A percentile compares a stretch with the other conserved stretches of the same genome.
Evolutionary conservation across 768 basidiomycete genomes (phyloP).

Genomic region (Pleurotus djamor): DNA sequence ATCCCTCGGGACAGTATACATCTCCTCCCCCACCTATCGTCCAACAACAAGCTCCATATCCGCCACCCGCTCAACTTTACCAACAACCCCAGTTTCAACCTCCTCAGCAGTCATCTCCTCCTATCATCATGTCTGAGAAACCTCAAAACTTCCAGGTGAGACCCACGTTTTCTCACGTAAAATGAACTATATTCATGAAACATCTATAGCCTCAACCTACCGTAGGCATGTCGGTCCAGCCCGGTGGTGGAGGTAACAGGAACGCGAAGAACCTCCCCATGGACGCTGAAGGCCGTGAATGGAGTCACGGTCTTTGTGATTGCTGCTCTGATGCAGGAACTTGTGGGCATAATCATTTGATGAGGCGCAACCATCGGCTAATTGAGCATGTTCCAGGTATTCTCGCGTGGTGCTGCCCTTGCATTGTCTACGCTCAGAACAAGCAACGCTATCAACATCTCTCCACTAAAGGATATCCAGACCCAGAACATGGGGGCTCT

Average conservation of each 20-base stretch:
- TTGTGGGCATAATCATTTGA: conserved; percentile 14
- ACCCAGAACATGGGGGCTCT: conserved; percentile 32
- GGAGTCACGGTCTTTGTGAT: conserved; percentile 22
- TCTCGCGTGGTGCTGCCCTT: conserved; percentile 33
- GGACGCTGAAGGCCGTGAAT: conserved; percentile 21
- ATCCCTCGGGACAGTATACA: background rate
- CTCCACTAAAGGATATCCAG: conserved; percentile 21
- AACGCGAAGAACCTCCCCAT: conserved; percentile 23
- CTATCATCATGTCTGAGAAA: background rate
- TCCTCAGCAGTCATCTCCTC: background rate
- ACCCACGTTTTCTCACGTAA: background rate
- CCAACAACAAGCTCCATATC: background rate
- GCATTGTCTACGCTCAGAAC: conserved; percentile 33
- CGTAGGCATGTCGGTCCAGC: conserved; percentile 14
- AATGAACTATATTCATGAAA: background rate
- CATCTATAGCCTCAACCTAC: conserved; percentile 17
- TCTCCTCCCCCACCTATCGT: background rate
- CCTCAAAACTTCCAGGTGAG: background rate
- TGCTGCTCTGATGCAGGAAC: conserved; percentile 18
- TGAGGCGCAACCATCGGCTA: background rate
- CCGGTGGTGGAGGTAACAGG: conserved; percentile 16
- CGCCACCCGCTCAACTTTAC: background rate
- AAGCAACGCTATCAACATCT: conserved; percentile 31
- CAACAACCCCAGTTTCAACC: background rate
- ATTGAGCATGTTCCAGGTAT: conserved; percentile 11